phyloP scores from a whole-genome alignment of 2,329 filamentous ascomycete species.

The Colletotrichum navitas region DNA sequence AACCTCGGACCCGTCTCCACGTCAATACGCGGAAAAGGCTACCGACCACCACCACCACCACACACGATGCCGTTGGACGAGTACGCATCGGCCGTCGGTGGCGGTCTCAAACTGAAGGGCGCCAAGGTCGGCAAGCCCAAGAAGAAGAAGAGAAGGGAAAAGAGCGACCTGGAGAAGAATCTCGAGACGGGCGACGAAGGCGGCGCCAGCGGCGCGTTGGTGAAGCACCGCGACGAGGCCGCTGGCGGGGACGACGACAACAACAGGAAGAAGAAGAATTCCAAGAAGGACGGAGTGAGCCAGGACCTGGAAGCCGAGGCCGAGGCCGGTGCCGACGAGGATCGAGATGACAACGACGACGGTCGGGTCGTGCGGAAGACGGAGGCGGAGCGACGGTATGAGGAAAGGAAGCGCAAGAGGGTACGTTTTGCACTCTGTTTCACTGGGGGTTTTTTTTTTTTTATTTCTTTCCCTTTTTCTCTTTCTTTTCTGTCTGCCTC shows the following conservation, averaged over 20 bases:
- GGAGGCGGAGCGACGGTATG: conserved; percentile 83
- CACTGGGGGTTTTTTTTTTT: background rate
- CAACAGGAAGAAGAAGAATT: conserved; percentile 45
- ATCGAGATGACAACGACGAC: conserved; percentile 47
- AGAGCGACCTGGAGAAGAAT: conserved; percentile 62
- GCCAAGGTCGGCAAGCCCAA: conserved; percentile 73
- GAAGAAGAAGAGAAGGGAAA: conserved; percentile 72
- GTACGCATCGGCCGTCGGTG: conserved; percentile 74
- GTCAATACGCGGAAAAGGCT: conserved; percentile 18
- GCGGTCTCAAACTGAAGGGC: conserved; percentile 89
- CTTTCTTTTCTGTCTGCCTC: background rate
- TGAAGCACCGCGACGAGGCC: conserved; percentile 54
- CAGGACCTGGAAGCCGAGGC: conserved; percentile 48
- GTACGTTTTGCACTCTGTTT: conserved; percentile 64
- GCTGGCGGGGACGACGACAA: conserved; percentile 46
- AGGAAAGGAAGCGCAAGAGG: conserved; percentile 84
- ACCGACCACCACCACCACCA: background rate
- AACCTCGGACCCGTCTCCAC: conserved; percentile 12
- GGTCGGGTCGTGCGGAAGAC: conserved; percentile 72
- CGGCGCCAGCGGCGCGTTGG: conserved; percentile 55
- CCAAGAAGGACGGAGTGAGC: conserved; percentile 46
- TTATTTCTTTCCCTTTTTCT: background rate
- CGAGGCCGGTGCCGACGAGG: conserved; percentile 43
- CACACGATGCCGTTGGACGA: conserved; percentile 77
- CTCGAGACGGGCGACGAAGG: conserved; percentile 53